Evolutionary conservation across 257 asterid genomes (phyloP), one percentile per base, ranked within the genome.

Genomic region (Lavandula angustifolia): DNA sequence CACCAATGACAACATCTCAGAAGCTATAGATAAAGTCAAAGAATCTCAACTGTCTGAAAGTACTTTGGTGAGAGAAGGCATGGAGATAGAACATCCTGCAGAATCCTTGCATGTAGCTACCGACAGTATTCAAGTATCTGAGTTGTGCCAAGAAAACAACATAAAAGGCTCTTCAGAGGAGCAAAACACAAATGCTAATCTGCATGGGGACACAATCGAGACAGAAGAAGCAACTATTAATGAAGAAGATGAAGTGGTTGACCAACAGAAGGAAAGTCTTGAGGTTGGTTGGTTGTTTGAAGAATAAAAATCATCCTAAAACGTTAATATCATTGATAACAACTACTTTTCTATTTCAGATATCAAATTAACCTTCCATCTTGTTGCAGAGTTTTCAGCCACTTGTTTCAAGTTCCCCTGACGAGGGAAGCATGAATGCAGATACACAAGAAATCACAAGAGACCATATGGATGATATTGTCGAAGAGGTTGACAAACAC

Each of bases 31-130:
- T 33, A 6, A 29, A 0, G 38, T 5, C 58, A 14, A 17, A 58
- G 48, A 34, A 14, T 46, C 32, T 13, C 13, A 8, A 13, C 8
- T 54, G 6, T 54, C 13, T 13, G 44, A 55, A 35, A 32, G 29
- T 54, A 33, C 27, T 7, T 54, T 22, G 43, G 43, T 54, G 27
- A 13, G 9, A 16, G 63, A 58, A 18, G 50, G 11, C 6, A 8
- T 2, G 34, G 47, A 41, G 17, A 38, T 49, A 3, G 64, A 71
- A 46, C 64, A 50, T 61, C 58, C 71, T n/a, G 47, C 16, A n/a
- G 84, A 76, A 63, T 47, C 76, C 51, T 50, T 63, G 80, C 68
- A 62, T 57, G 66, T 55, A 60, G 62, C 64, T 33, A 27, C 64
- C n/a, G 78, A 59, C 31, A 47, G 38, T 42, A 72, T 62, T 64